phyloP scores from a whole-genome alignment of 2,329 filamentous ascomycete species.

The Blastomyces silverae region DNA sequence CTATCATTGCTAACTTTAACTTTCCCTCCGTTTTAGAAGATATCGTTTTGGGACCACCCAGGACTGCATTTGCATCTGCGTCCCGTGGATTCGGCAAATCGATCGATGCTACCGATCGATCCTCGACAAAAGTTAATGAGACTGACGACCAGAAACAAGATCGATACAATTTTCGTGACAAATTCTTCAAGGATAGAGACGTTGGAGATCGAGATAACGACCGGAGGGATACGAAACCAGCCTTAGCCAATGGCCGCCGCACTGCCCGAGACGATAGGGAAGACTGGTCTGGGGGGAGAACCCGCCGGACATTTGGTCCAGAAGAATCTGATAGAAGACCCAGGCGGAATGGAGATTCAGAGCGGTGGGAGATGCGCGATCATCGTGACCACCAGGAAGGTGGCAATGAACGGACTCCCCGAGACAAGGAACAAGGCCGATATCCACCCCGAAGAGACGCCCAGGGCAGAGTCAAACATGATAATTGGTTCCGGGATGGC shows the following conservation, averaged over 20 bases:
- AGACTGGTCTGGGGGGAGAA: conserved; percentile 38
- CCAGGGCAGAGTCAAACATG: conserved; percentile 58
- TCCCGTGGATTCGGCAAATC: conserved; percentile 48
- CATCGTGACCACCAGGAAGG: conserved; percentile 54
- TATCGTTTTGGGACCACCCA: conserved; percentile 76
- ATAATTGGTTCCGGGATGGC: conserved; percentile 67
- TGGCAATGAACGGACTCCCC: conserved; percentile 44
- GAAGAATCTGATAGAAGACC: conserved; percentile 40
- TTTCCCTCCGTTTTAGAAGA: conserved; percentile 53
- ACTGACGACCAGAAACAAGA: conserved; percentile 54
- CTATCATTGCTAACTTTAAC: conserved; percentile 22
- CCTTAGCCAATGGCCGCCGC: conserved; percentile 32
- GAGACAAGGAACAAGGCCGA: conserved; percentile 50
- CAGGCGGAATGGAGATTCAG: conserved; percentile 40
- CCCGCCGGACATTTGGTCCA: conserved; percentile 36
- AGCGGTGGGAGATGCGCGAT: conserved; percentile 39
- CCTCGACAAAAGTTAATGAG: conserved; percentile 45
- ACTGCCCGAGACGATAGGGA: conserved; percentile 34
- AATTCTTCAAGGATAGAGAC: conserved; percentile 35
- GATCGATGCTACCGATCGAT: conserved; percentile 41
- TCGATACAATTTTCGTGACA: conserved; percentile 55
- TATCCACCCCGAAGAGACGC: conserved; percentile 57
- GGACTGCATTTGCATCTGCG: conserved; percentile 72
- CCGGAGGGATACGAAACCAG: conserved; percentile 33
- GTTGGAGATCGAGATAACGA: conserved; percentile 27